Percentiles rank a stretch among this genome's conserved stretches.
phyloP scores from a whole-genome alignment of 2,329 filamentous ascomycete genomes.

The Fusarium kyushuense region DNA sequence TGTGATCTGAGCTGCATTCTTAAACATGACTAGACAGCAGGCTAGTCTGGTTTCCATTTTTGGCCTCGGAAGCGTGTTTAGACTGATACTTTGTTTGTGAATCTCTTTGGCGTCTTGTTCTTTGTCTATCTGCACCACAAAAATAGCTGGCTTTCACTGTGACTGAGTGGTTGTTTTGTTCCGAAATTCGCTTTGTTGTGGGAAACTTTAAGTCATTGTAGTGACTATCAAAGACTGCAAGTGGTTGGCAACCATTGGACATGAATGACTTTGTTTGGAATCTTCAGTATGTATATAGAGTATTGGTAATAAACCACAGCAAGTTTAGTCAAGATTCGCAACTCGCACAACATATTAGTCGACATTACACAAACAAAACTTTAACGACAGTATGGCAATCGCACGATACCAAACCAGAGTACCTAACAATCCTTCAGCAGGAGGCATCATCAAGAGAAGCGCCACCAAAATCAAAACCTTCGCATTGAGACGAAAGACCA shows the following conservation, averaged over 20 bases:
- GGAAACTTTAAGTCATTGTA: not conserved
- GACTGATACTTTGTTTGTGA: not conserved
- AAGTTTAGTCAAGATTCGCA: not conserved
- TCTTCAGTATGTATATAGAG: not conserved
- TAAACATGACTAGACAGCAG: not conserved
- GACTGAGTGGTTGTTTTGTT: not conserved
- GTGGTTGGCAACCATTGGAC: not conserved
- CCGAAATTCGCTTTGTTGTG: not conserved
- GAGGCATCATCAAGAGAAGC: not conserved
- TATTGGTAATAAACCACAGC: not conserved
- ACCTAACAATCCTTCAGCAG: not conserved
- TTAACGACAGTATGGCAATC: not conserved
- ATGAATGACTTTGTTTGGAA: not conserved
- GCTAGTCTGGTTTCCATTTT: not conserved
- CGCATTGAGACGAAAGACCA: not conserved
- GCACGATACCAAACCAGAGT: not conserved
- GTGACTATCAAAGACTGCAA: not conserved
- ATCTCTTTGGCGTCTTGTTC: not conserved
- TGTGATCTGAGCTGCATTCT: not conserved
- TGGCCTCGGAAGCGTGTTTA: not conserved
- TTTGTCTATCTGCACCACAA: not conserved
- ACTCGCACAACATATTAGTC: not conserved
- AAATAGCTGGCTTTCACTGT: not conserved
- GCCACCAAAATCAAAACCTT: not conserved
- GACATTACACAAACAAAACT: not conserved